Conservation (phyloP, 2,329 filamentous ascomycete species). For the Fusarium drepaniforme region DNA sequence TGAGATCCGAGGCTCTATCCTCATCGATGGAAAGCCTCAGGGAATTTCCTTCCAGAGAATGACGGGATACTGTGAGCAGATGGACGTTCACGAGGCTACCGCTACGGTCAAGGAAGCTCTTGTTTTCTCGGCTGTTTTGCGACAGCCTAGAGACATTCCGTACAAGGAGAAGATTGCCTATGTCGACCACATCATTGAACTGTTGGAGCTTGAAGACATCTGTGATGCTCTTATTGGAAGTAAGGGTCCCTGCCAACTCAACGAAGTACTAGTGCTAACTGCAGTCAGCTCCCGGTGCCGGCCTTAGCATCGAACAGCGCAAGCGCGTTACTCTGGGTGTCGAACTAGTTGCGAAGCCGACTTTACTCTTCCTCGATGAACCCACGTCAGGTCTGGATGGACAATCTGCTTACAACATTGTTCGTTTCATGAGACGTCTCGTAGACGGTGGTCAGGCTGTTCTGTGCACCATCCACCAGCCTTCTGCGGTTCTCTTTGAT, state of each 20-base stretch:
- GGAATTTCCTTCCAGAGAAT: conserved; percentile 73
- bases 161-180: conserved; percentile 73
- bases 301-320: conserved; percentile 62
- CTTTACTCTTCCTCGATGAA: conserved; percentile 76
- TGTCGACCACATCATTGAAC: conserved; percentile 74
- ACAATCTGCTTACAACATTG: conserved; percentile 51
- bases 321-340: conserved; percentile 79
- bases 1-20: conserved; percentile 58
- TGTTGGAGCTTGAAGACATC: conserved; percentile 72
- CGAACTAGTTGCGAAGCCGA: conserved; percentile 76
- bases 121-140: conserved; percentile 74
- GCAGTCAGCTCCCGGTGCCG: conserved; percentile 49
- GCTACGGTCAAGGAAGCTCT: conserved; percentile 76
- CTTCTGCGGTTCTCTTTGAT: conserved; percentile 53
- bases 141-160: conserved; percentile 68
- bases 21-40: conserved; percentile 71
- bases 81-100: conserved; percentile 75
- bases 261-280: too few relatives aligned
- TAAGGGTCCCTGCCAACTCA: too few relatives aligned
- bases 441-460: conserved; percentile 75
- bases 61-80: conserved; percentile 78
- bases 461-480: conserved; percentile 73
- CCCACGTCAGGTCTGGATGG: conserved; percentile 65
- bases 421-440: conserved; percentile 57
- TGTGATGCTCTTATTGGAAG: conserved; percentile 73